Evolutionary conservation across 2,329 filamentous ascomycete genomes (phyloP).

Genomic region (Ceratocystiopsis sp.): DNA sequence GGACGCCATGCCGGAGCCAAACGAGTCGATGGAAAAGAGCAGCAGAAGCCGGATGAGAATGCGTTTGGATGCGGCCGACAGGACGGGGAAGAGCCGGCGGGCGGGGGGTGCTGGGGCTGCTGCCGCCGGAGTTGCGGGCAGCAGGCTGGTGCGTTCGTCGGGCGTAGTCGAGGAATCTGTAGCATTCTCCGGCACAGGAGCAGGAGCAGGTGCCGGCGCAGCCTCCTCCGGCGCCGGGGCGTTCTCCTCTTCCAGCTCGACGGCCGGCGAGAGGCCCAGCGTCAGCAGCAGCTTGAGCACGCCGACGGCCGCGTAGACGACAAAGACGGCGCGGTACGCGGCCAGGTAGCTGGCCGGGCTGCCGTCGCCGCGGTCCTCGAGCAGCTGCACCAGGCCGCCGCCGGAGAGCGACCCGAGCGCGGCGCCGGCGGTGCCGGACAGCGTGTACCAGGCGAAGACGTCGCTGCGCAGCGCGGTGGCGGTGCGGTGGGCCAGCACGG

Average conservation of each 20-base stretch:
- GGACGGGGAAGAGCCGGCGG: conserved; percentile 30
- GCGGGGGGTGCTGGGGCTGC: too few relatives aligned
- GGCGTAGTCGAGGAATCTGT: too few relatives aligned
- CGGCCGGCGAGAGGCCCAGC: conserved; percentile 24
- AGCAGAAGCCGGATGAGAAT: conserved; percentile 39
- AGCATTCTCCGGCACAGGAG: neutral
- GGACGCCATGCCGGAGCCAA: conserved; percentile 27
- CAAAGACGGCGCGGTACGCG: conserved; percentile 40
- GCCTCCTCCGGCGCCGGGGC: neutral
- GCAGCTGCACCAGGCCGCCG: conserved; percentile 42
- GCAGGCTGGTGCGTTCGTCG: neutral
- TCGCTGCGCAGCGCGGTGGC: conserved; percentile 28
- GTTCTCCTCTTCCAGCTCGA: conserved; percentile 14
- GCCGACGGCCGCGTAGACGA: conserved; percentile 38
- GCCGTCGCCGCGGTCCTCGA: conserved; percentile 14
- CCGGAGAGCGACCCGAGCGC: conserved; percentile 41
- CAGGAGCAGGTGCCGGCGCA: too few relatives aligned
- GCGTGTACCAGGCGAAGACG: conserved; percentile 45
- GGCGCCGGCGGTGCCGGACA: conserved; percentile 40
- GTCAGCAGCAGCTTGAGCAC: conserved; percentile 37
- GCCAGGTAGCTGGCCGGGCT: neutral
- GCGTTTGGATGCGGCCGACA: conserved; percentile 35
- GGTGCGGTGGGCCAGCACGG: conserved; percentile 39
- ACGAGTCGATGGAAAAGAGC: conserved; percentile 24
- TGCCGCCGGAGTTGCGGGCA: neutral